Evolutionary conservation across 805 yeast species (phyloP).

Genomic region (Hanseniaspora singularis): DNA sequence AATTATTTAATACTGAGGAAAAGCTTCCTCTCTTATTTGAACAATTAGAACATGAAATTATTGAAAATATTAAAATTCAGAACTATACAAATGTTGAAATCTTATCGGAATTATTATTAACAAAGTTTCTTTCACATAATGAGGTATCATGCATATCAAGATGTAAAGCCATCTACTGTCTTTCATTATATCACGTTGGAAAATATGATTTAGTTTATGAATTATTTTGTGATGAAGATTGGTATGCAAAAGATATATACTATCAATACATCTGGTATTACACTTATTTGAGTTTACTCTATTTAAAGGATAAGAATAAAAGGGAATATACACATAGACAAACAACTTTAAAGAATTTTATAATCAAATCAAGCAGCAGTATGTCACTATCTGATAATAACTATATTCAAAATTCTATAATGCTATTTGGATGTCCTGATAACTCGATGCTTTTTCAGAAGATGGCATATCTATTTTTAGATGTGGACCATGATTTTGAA

Average conservation of each 20-base stretch:
- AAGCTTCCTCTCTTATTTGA: not conserved
- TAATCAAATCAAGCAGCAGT: no score
- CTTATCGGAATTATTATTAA: not conserved
- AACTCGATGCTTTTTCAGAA: not conserved
- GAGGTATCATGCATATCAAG: no score
- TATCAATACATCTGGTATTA: conserved; percentile 1
- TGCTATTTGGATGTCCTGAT: not conserved
- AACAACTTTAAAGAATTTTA: not conserved
- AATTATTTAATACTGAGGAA: no score
- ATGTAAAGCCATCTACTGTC: not conserved
- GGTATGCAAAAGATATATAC: not conserved
- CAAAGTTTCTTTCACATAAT: no score
- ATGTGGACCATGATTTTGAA: conserved; percentile 71
- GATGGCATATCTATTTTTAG: conserved; percentile 37
- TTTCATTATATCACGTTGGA: not conserved
- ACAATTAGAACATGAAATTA: not conserved
- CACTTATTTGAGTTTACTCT: not conserved
- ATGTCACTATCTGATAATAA: no score
- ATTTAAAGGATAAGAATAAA: not conserved
- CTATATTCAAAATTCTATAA: not conserved
- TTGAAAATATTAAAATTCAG: not conserved
- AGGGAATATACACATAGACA: not conserved
- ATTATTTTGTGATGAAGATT: not conserved
- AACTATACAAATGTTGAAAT: conserved; percentile 1
- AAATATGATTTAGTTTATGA: not conserved